phyloP scores from a whole-genome alignment of 2,329 filamentous ascomycete genomes.

The Fusarium xylarioides region DNA sequence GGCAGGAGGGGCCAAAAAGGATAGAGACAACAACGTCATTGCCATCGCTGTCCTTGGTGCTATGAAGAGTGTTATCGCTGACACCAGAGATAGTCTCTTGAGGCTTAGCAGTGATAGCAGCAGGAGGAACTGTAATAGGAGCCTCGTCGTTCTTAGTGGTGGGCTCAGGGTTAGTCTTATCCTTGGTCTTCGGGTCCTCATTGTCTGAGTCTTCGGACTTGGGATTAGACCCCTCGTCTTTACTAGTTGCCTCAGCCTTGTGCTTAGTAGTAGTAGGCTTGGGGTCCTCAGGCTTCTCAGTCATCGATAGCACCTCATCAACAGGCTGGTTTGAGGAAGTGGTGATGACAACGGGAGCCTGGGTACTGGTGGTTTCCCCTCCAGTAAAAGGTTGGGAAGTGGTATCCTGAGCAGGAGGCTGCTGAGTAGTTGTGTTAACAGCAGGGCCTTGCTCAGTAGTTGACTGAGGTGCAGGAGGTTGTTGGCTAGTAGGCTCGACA shows the following conservation, averaged over 20 bases:
- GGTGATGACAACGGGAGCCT: fast-evolving
- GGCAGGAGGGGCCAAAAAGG: neutral
- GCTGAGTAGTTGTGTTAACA: neutral
- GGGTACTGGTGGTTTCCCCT: neutral
- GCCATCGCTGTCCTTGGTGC: neutral
- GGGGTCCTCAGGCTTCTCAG: neutral
- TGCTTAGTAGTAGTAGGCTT: neutral
- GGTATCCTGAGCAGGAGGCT: neutral
- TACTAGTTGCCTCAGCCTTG: neutral
- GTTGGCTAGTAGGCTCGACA: neutral
- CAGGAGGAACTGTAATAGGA: neutral
- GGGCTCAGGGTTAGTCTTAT: neutral
- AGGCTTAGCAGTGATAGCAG: neutral
- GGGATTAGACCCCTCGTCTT: neutral
- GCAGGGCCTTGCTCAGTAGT: neutral
- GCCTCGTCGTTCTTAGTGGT: neutral
- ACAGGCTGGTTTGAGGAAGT: neutral
- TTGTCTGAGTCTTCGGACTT: neutral
- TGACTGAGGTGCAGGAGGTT: neutral
- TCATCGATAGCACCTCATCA: neutral
- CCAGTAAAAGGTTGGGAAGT: neutral
- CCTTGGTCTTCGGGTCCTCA: neutral
- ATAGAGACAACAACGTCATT: neutral
- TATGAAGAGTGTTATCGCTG: neutral
- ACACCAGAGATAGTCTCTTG: neutral